Evolutionary conservation across 2,329 filamentous ascomycete genomes (phyloP).

Genomic region (Harringtonia aguacate): DNA sequence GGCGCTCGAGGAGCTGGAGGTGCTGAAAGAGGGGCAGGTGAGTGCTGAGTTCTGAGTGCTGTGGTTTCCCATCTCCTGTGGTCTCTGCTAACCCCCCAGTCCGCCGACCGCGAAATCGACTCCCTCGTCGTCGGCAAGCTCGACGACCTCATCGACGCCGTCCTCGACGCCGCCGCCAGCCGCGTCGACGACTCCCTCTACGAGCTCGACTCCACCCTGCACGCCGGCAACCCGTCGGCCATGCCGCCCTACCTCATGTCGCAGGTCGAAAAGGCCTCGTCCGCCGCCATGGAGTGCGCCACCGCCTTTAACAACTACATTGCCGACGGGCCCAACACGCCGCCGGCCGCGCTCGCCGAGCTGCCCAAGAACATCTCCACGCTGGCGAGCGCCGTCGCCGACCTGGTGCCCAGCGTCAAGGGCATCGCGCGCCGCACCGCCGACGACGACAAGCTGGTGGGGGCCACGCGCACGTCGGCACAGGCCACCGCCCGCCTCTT

Average conservation of each 20-base stretch:
- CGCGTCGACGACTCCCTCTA: constrained; percentile 95
- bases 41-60: background rate
- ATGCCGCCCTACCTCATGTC: constrained; percentile 91
- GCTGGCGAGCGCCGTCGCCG: constrained; percentile 81
- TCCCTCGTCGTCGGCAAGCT: constrained; percentile 84
- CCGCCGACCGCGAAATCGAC: constrained; percentile 78
- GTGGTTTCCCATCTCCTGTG: no score
- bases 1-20: constrained; percentile 83
- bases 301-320: constrained; percentile 98
- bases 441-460: constrained; percentile 89
- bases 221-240: constrained; percentile 96
- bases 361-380: constrained; percentile 88
- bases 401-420: constrained; percentile 94
- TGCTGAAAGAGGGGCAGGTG: constrained; percentile 62
- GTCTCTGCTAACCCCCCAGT: constrained; percentile 51
- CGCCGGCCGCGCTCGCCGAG: constrained; percentile 39
- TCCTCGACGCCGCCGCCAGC: constrained; percentile 83
- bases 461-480: constrained; percentile 73
- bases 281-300: constrained; percentile 92
- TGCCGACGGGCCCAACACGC: constrained; percentile 85
- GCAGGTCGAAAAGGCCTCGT: constrained; percentile 92
- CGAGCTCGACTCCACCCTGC: constrained; percentile 95
- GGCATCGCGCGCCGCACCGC: constrained; percentile 86
- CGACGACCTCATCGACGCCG: constrained; percentile 94
- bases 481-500: constrained; percentile 89